Conservation (phyloP, 2,329 filamentous ascomycete species). For the Bimuria novae-zelandiae region DNA sequence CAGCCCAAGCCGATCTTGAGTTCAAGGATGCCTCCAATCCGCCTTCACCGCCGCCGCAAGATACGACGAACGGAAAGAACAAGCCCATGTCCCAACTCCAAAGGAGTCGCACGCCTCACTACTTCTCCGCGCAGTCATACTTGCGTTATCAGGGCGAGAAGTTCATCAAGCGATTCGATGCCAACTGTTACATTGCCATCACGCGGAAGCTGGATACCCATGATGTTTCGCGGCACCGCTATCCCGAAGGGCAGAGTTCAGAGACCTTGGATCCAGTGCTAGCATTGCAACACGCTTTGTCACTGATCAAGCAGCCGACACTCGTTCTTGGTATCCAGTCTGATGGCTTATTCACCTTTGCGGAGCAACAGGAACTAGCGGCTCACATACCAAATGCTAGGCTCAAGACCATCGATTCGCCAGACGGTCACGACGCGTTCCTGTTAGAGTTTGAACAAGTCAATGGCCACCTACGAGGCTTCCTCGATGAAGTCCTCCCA, state of each 20-base stretch:
- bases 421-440: constrained; percentile 96
- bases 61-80: constrained; percentile 16
- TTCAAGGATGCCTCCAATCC: constrained; percentile 50
- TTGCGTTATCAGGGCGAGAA: constrained; percentile 95
- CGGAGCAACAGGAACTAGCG: constrained; percentile 92
- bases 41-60: constrained; percentile 32
- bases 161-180: constrained; percentile 95
- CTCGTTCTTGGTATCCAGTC: constrained; percentile 93
- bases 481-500: constrained; percentile 79
- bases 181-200: constrained; percentile 99
- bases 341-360: constrained; percentile 95
- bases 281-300: constrained; percentile 68
- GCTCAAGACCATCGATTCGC: constrained; percentile 86
- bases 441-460: constrained; percentile 97
- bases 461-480: constrained; percentile 82
- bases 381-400: constrained; percentile 76
- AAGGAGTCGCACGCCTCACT: constrained; percentile 62
- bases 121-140: constrained; percentile 98
- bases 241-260: constrained; percentile 39
- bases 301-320: constrained; percentile 83
- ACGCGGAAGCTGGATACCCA: constrained; percentile 97
- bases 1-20: constrained; percentile 49
- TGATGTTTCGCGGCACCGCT: constrained; percentile 82
- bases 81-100: constrained; percentile 34
- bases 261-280: constrained; percentile 59